Evolutionary conservation across 495 filamentous ascomycete genomes (phyloP).

Genomic region (Coniosporium apollinis): DNA sequence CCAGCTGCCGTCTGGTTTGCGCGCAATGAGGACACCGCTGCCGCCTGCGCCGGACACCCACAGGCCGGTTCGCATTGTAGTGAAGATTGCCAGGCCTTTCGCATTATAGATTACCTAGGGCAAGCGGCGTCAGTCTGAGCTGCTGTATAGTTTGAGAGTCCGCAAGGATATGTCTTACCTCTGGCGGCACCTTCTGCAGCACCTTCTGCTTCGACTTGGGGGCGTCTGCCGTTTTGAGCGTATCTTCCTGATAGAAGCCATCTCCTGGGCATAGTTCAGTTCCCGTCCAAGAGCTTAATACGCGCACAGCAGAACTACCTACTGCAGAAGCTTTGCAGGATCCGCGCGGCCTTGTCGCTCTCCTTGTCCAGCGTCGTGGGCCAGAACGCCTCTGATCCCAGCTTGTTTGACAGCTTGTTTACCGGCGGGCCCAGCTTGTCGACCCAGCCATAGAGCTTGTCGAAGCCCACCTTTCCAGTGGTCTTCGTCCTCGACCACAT

Average conservation of each 20-base stretch:
- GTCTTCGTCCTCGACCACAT: constrained; percentile 27
- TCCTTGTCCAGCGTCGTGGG: constrained; percentile 66
- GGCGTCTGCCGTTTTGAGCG: constrained; percentile 29
- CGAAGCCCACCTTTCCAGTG: constrained; percentile 29
- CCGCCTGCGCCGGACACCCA: constrained; percentile 82
- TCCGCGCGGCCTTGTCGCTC: constrained; percentile 67
- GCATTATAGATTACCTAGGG: constrained; percentile 56
- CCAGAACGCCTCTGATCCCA: constrained; percentile 69
- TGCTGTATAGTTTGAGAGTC: background rate
- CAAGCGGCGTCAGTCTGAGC: background rate
- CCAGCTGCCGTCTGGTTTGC: constrained; percentile 72
- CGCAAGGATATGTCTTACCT: constrained; percentile 20
- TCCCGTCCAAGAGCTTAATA: background rate
- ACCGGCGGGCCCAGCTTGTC: constrained; percentile 45
- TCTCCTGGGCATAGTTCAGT: constrained; percentile 24
- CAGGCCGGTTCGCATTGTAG: constrained; percentile 79
- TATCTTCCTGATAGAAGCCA: constrained; percentile 38
- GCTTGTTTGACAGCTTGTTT: constrained; percentile 53
- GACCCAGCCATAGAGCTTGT: constrained; percentile 27
- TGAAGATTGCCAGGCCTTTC: constrained; percentile 79
- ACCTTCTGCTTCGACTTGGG: constrained; percentile 51
- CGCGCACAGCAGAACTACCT: constrained; percentile 9
- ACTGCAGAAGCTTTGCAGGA: constrained; percentile 65
- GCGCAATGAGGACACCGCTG: constrained; percentile 63
- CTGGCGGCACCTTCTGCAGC: constrained; percentile 65